Conservation (phyloP, 2,329 filamentous ascomycete species). For the Colletotrichum lini region DNA sequence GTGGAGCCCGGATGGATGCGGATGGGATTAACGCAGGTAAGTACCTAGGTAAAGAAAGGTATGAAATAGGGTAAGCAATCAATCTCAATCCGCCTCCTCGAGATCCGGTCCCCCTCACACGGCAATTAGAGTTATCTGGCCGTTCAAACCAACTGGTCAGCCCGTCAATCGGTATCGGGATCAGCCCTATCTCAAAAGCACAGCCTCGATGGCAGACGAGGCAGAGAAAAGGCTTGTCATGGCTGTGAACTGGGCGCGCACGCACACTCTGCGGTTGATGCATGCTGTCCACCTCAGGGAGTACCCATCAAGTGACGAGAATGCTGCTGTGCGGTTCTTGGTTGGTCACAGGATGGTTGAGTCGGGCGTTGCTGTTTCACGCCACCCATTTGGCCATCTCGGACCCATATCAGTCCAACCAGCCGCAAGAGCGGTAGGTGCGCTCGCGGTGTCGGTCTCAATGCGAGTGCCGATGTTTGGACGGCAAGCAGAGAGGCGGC, state of each 20-base stretch:
- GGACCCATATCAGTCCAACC: constrained; percentile 5
- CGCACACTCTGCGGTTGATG: constrained; percentile 24
- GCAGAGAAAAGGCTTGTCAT: not conserved
- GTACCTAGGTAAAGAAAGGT: no score
- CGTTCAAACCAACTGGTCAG: constrained; percentile 5
- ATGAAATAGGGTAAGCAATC: not conserved
- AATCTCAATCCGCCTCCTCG: not conserved
- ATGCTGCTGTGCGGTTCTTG: constrained; percentile 10
- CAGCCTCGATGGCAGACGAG: constrained; percentile 7
- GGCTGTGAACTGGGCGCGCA: constrained; percentile 3
- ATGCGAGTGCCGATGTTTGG: constrained; percentile 34
- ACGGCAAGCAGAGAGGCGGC: not conserved
- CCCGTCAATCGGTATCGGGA: not conserved
- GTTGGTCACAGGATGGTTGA: constrained; percentile 18
- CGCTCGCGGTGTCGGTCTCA: constrained; percentile 26
- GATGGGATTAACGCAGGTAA: not conserved
- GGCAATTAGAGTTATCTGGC: constrained; percentile 28
- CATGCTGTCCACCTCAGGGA: constrained; percentile 11
- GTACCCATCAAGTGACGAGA: constrained; percentile 6
- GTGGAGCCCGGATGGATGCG: constrained; percentile 20
- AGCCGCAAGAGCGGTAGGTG: constrained; percentile 1
- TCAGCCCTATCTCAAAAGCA: constrained; percentile 15
- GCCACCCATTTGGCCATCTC: constrained; percentile 15
- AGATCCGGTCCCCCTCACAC: not conserved
- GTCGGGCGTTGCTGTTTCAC: constrained; percentile 38